Percentiles rank a stretch among this genome's conserved stretches.
Conservation (phyloP, 495 filamentous ascomycete genomes). For the Daldinia caldariorum region DNA sequence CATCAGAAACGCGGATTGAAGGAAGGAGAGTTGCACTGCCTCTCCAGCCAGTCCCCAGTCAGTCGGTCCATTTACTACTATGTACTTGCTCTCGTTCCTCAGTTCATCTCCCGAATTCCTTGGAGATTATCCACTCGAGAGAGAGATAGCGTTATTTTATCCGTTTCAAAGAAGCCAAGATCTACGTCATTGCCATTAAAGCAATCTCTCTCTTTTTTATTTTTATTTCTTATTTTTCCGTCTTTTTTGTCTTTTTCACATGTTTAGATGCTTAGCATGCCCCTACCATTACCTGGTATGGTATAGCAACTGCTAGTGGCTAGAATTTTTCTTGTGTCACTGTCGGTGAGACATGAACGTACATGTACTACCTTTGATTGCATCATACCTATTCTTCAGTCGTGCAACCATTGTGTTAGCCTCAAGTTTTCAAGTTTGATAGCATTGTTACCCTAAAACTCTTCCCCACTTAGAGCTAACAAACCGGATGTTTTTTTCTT, state of each 20-base stretch:
- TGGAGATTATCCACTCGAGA: neutral
- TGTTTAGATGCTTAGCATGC: neutral
- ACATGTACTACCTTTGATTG: conserved; percentile 12
- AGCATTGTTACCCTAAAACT: conserved; percentile 8
- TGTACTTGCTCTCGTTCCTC: neutral
- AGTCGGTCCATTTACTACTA: too few relatives aligned
- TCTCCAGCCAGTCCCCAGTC: conserved; percentile 2
- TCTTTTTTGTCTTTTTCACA: conserved; percentile 16
- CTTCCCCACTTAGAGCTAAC: neutral
- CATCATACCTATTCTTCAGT: conserved; percentile 1
- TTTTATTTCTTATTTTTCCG: neutral
- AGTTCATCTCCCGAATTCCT: neutral
- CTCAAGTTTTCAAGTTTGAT: conserved; percentile 24
- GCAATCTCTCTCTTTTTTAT: conserved; percentile 17
- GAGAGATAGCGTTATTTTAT: conserved; percentile 2
- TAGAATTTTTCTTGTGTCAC: neutral
- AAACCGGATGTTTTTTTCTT: neutral
- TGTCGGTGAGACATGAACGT: conserved; percentile 7
- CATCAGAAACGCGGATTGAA: conserved; percentile 41
- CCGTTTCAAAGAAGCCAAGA: conserved; percentile 29
- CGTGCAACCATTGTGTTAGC: conserved; percentile 23
- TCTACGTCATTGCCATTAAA: conserved; percentile 39
- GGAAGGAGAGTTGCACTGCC: conserved; percentile 38
- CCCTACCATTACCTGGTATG: neutral
- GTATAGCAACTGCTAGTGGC: neutral